These are phyloP conservation scores for Actinomucor elegans DNA, from an alignment of 371 early-diverging fungal genomes.

Conservation along the genomic window DNA sequence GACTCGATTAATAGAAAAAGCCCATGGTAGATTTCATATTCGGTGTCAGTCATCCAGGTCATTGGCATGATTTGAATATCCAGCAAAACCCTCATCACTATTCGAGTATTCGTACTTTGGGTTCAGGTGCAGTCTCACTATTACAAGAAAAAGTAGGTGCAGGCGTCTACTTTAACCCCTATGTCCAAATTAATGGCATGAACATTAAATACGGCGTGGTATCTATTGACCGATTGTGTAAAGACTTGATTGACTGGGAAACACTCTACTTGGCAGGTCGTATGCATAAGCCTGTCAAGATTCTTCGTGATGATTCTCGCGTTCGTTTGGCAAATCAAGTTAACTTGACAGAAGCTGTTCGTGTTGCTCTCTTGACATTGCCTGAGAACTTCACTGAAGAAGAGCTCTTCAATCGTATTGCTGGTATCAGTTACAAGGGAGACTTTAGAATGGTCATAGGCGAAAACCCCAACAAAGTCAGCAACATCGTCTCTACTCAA, in stretches of 20 bases:
- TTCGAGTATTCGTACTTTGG: conserved; percentile 70
- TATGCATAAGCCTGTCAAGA: conserved; percentile 95
- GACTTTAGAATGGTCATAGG: conserved; percentile 93
- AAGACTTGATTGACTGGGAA: conserved; percentile 93
- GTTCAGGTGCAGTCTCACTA: conserved; percentile 68
- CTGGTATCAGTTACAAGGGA: conserved; percentile 86
- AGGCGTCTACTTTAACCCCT: conserved; percentile 95
- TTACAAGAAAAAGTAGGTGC: conserved; percentile 90
- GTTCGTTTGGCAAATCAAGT: conserved; percentile 83
- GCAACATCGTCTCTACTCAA: conserved; percentile 89
- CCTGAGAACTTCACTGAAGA: conserved; percentile 81
- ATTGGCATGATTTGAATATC: conserved; percentile 96
- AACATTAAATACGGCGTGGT: conserved; percentile 96
- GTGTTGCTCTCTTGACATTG: conserved; percentile 81
- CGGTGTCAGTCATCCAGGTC: conserved; percentile 93
- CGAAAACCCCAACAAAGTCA: conserved; percentile 93
- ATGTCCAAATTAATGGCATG: conserved; percentile 83
- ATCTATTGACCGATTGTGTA: conserved; percentile 80
- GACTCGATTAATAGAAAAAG: conserved; percentile 35
- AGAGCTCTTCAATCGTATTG: conserved; percentile 84
- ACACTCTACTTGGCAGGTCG: conserved; percentile 94
- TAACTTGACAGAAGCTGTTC: conserved; percentile 85
- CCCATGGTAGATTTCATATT: conserved; percentile 95
- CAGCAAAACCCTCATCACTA: conserved; percentile 90
- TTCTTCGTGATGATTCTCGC: conserved; percentile 86